phyloP scores from a whole-genome alignment of 768 basidiomycete species.

The Rhodotorula graminis region DNA sequence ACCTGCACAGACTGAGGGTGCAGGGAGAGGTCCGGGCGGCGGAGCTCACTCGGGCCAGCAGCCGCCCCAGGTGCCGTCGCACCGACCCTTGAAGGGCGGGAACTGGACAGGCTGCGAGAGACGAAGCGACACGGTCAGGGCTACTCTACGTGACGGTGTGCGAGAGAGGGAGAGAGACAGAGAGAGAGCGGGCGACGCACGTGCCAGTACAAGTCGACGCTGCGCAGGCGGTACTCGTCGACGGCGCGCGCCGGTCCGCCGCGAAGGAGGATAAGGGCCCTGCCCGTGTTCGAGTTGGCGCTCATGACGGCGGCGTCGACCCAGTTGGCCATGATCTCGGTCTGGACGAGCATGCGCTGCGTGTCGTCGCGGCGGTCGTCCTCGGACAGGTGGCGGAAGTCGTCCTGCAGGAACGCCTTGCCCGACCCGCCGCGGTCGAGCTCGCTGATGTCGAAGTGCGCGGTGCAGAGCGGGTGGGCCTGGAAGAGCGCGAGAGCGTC shows the following conservation, averaged over 20 bases:
- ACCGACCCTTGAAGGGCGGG: neutral
- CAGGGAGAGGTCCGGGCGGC: neutral
- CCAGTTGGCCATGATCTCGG: constrained; percentile 21
- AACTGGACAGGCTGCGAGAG: constrained; percentile 4
- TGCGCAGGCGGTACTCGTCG: neutral
- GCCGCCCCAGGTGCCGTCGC: neutral
- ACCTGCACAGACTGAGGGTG: too few species aligned
- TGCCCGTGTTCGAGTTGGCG: constrained; percentile 25
- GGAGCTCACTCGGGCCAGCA: neutral
- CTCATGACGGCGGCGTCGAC: constrained; percentile 25
- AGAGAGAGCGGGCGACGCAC: neutral
- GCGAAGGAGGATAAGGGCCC: constrained; percentile 7
- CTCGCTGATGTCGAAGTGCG: neutral
- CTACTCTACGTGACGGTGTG: too few species aligned
- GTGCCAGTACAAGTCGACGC: constrained; percentile 25
- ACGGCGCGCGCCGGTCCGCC: constrained; percentile 11
- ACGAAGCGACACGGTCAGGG: too few species aligned
- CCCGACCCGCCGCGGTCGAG: neutral
- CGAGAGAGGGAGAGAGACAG: neutral
- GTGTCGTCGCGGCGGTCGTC: neutral
- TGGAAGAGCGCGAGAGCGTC: constrained; percentile 9
- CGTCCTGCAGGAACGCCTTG: constrained; percentile 10
- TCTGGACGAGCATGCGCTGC: constrained; percentile 5
- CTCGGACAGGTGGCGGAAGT: neutral
- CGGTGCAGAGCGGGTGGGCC: neutral